Conservation (phyloP, 176 grass and related monocot genomes). For the Musa beccarii region DNA sequence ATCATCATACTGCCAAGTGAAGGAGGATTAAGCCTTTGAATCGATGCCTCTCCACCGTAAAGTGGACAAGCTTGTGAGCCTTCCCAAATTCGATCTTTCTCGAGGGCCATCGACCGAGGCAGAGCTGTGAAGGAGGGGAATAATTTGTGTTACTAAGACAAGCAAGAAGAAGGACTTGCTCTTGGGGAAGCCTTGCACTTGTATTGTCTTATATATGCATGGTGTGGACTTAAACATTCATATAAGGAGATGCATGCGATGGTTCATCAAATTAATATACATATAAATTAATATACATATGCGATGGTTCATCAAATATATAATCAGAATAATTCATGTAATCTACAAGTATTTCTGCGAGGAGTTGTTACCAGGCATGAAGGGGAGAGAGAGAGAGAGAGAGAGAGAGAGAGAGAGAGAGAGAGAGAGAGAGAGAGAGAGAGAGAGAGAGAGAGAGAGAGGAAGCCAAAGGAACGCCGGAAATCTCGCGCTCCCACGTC, state of each 20-base stretch:
- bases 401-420: background rate
- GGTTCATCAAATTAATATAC: too few species aligned
- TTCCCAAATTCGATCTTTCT: slow-evolving; percentile 35
- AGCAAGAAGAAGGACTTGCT: background rate
- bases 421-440: too few species aligned
- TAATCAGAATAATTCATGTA: background rate
- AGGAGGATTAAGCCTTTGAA: slow-evolving; percentile 25
- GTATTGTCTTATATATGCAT: background rate
- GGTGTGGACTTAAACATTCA: background rate
- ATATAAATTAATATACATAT: background rate
- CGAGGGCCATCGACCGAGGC: slow-evolving; percentile 30
- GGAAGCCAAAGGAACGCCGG: background rate
- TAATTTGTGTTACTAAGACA: too few species aligned
- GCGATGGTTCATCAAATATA: slow-evolving; percentile 2
- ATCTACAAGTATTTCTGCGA: background rate
- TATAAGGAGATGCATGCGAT: too few species aligned
- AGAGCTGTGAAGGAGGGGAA: background rate
- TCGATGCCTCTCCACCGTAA: slow-evolving; percentile 18
- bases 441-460: background rate
- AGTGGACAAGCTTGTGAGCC: slow-evolving; percentile 20
- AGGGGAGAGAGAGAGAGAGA: background rate
- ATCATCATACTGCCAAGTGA: slow-evolving; percentile 32
- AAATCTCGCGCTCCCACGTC: slow-evolving; percentile 10
- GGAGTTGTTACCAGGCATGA: slow-evolving; percentile 1
- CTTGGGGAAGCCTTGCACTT: background rate